Evolutionary conservation across 768 basidiomycete genomes (phyloP).

Genomic region (Cystobasidium ongulense): DNA sequence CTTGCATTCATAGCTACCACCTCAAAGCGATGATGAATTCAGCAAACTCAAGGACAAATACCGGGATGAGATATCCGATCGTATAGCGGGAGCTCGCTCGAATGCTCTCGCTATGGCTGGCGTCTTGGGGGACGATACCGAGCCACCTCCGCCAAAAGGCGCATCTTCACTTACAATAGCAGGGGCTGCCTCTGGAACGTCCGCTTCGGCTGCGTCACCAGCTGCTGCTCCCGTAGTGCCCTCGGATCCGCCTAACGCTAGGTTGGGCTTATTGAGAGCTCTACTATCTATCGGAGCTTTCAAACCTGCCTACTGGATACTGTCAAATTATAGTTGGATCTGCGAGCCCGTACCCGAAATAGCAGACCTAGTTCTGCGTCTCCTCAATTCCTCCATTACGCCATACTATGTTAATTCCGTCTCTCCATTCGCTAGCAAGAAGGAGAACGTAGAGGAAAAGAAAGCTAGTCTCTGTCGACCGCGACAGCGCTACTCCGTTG

Average conservation of each 20-base stretch:
- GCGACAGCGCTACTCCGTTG: constrained; percentile 14
- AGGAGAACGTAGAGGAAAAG: constrained; percentile 51
- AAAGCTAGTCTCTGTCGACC: not conserved
- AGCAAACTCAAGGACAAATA: constrained; percentile 60
- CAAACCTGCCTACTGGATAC: constrained; percentile 64
- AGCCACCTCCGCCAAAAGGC: constrained; percentile 24
- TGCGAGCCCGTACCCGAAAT: constrained; percentile 71
- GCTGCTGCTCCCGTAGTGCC: not conserved
- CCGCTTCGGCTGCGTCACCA: not conserved
- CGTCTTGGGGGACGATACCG: constrained; percentile 50
- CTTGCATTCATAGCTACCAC: constrained; percentile 54
- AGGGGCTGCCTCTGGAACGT: not conserved
- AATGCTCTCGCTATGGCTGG: constrained; percentile 79
- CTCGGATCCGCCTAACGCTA: constrained; percentile 56
- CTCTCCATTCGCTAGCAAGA: constrained; percentile 43
- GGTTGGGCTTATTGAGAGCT: constrained; percentile 64
- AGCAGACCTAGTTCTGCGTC: constrained; percentile 74
- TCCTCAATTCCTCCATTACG: constrained; percentile 61
- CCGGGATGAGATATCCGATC: constrained; percentile 55
- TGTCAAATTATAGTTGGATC: constrained; percentile 77
- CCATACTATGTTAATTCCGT: constrained; percentile 53
- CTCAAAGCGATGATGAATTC: constrained; percentile 65
- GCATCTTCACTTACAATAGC: not conserved
- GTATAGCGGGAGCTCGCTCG: constrained; percentile 52
- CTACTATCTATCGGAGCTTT: constrained; percentile 80